These are phyloP conservation scores for Alternaria sp. DNA, from an alignment of 2,329 filamentous ascomycete genomes.

Conservation along the genomic window DNA sequence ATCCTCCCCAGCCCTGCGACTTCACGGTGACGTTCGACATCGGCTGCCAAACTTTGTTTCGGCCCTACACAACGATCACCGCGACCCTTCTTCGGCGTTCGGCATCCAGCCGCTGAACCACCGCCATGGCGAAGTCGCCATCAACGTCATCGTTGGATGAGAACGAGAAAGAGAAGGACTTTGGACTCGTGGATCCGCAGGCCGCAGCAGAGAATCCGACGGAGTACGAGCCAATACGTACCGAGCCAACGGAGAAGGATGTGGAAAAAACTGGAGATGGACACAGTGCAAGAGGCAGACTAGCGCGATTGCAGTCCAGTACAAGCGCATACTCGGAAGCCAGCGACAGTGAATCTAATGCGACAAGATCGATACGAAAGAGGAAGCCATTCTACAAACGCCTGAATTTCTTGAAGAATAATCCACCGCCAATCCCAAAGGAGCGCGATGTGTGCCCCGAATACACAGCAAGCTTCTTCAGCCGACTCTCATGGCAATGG, in stretches of 20 bases:
- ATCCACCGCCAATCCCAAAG: slow-evolving; percentile 62
- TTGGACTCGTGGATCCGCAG: slow-evolving; percentile 44
- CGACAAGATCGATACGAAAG: slow-evolving; percentile 29
- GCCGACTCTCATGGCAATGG: slow-evolving; percentile 83
- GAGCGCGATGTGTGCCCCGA: slow-evolving; percentile 68
- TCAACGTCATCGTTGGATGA: slow-evolving; percentile 33
- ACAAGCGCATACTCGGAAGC: slow-evolving; percentile 36
- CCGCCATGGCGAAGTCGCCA: slow-evolving; percentile 22
- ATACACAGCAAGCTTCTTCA: slow-evolving; percentile 75
- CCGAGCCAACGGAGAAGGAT: slow-evolving; percentile 43
- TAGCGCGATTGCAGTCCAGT: slow-evolving; percentile 38
- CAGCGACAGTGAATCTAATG: slow-evolving; percentile 37
- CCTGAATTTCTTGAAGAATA: slow-evolving; percentile 56
- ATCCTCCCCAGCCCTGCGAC: not conserved
- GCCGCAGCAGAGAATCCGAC: slow-evolving; percentile 41
- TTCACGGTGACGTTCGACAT: not conserved
- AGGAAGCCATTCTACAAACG: slow-evolving; percentile 67
- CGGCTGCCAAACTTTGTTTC: not conserved
- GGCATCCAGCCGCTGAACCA: slow-evolving; percentile 3
- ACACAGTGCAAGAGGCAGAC: slow-evolving; percentile 24
- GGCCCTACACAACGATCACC: slow-evolving; percentile 2
- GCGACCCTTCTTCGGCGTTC: not conserved
- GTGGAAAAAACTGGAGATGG: slow-evolving; percentile 30
- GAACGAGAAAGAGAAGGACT: slow-evolving; percentile 47
- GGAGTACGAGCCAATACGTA: slow-evolving; percentile 47